phyloP scores from a whole-genome alignment of 2,329 filamentous ascomycete genomes.

The Amauroascus verrucosus region DNA sequence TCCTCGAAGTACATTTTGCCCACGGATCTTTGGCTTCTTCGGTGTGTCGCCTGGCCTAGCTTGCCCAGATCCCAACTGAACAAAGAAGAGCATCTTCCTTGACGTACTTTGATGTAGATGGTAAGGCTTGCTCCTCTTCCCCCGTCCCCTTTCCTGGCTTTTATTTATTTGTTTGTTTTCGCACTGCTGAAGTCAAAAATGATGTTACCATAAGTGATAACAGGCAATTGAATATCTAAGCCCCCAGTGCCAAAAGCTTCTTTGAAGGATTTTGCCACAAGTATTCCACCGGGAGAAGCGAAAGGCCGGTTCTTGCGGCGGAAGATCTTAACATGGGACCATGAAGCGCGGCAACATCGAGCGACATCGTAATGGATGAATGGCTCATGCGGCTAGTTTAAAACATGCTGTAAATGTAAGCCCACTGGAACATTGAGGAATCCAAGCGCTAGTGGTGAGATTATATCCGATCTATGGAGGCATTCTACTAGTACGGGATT shows the following conservation, averaged over 20 bases:
- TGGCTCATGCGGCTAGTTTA: neutral
- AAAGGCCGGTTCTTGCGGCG: constrained; percentile 19
- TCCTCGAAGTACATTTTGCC: neutral
- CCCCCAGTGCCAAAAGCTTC: constrained; percentile 17
- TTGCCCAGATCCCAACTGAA: neutral
- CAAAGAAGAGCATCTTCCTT: constrained; percentile 12
- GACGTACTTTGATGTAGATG: constrained; percentile 14
- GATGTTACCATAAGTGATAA: neutral
- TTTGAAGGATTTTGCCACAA: neutral
- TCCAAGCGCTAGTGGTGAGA: no score
- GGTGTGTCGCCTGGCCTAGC: neutral
- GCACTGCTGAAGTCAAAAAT: no score
- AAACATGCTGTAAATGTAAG: no score
- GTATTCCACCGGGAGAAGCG: constrained; percentile 19
- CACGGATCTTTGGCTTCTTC: neutral
- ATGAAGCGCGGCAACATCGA: neutral
- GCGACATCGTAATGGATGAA: neutral
- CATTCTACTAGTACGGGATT: no score
- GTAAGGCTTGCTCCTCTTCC: constrained; percentile 3
- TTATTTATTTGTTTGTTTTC: neutral
- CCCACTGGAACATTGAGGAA: no score
- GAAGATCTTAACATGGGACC: constrained; percentile 19
- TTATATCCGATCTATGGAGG: no score
- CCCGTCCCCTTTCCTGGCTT: neutral
- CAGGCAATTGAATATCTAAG: constrained; percentile 19